phyloP scores from a whole-genome alignment of 805 yeast species.

The Candida boleticola region DNA sequence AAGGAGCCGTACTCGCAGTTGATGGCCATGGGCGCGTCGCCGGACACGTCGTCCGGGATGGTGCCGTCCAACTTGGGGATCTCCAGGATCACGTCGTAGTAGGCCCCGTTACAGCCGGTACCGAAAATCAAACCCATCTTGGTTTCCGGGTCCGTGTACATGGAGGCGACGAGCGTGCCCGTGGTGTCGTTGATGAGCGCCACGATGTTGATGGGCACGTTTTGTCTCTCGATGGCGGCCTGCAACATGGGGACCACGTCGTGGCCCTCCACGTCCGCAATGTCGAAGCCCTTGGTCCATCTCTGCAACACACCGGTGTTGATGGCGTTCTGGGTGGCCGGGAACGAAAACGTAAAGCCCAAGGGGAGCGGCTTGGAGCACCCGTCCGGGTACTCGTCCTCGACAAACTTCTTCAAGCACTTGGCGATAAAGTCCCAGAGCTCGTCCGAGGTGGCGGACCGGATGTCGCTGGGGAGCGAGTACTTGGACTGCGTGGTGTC shows the following conservation, averaged over 20 bases:
- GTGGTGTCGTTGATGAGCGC: conserved; percentile 96
- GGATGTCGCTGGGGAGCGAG: conserved; percentile 70
- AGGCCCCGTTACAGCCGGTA: conserved; percentile 97
- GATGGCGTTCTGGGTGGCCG: conserved; percentile 79
- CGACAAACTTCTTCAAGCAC: conserved; percentile 68
- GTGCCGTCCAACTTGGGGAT: conserved; percentile 81
- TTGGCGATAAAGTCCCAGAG: conserved; percentile 86
- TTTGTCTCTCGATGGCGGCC: conserved; percentile 58
- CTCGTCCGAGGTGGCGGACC: conserved; percentile 75
- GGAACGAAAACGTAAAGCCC: conserved; percentile 95
- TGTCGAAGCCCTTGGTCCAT: conserved; percentile 98
- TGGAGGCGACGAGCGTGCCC: conserved; percentile 94
- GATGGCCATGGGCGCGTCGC: conserved; percentile 81
- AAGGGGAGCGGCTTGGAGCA: conserved; percentile 62
- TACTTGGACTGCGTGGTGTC: conserved; percentile 86
- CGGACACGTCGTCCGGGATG: conserved; percentile 60
- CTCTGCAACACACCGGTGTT: conserved; percentile 85
- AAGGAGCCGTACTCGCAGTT: conserved; percentile 98
- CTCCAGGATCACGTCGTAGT: conserved; percentile 70
- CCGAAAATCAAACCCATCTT: conserved; percentile 96
- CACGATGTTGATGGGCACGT: conserved; percentile 80
- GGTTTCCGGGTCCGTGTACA: conserved; percentile 84
- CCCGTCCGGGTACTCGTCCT: conserved; percentile 68
- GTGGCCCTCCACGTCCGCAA: conserved; percentile 87
- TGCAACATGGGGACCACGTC: conserved; percentile 93